A percentile compares a stretch with the other conserved stretches of the same genome.
Conservation (phyloP, 345 rosid genomes). For the Populus euphratica region DNA sequence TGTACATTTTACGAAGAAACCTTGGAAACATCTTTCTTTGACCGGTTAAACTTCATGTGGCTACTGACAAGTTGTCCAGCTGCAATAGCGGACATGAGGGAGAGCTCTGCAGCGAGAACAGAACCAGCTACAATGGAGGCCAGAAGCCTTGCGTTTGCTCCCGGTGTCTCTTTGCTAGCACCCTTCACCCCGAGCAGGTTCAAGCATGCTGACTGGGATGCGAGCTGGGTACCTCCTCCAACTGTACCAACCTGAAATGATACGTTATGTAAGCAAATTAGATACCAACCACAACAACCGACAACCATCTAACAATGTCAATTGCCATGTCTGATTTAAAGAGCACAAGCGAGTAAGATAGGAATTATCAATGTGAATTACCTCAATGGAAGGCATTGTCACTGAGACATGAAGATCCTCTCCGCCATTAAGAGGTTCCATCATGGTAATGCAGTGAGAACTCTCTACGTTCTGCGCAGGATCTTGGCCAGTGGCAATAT, state of each 20-base stretch:
- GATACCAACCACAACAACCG: neutral
- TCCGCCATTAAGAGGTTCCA: constrained; percentile 44
- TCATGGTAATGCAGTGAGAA: constrained; percentile 47
- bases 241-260: constrained; percentile 46
- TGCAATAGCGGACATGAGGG: constrained; percentile 48
- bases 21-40: constrained; percentile 20
- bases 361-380: neutral
- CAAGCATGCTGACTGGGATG: constrained; percentile 57
- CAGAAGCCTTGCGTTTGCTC: constrained; percentile 42
- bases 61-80: constrained; percentile 40
- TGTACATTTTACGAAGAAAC: neutral
- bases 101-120: constrained; percentile 56
- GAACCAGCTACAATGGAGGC: constrained; percentile 49
- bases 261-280: neutral
- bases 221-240: constrained; percentile 55
- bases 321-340: neutral
- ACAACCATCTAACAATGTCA: too few species aligned
- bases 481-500: constrained; percentile 46
- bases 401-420: constrained; percentile 42
- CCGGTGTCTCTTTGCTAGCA: constrained; percentile 39
- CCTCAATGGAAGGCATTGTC: constrained; percentile 47
- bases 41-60: constrained; percentile 46
- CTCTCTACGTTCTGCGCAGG: constrained; percentile 49
- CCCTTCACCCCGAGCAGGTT: constrained; percentile 57
- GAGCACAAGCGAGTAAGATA: neutral